phyloP scores from a whole-genome alignment of 202 grass and related monocot genomes.

The Elaeis oleifera region DNA sequence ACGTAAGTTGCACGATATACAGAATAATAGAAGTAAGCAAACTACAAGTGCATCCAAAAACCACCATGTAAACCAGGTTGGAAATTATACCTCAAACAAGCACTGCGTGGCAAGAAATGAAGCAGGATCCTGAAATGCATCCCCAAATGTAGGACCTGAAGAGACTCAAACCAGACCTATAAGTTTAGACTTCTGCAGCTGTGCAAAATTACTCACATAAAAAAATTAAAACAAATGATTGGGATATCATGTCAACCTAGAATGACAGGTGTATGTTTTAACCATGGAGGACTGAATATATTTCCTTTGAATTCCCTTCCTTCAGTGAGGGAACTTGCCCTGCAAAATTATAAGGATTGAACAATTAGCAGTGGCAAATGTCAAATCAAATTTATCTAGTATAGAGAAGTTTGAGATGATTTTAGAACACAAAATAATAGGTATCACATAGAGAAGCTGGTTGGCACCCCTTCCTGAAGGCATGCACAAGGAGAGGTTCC shows the following conservation, averaged over 20 bases:
- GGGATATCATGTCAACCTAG: conserved; percentile 36
- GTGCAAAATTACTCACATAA: too few relatives aligned
- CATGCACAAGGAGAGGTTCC: too few relatives aligned
- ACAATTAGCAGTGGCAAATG: too few relatives aligned
- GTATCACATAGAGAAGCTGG: too few relatives aligned
- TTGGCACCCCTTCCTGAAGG: too few relatives aligned
- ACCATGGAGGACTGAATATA: conserved; percentile 91
- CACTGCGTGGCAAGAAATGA: conserved; percentile 72
- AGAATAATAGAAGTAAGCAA: too few relatives aligned
- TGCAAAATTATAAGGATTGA: conserved; percentile 22
- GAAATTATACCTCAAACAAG: conserved; percentile 63
- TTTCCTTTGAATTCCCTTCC: conserved; percentile 96
- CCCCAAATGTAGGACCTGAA: conserved; percentile 77
- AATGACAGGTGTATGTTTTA: conserved; percentile 58
- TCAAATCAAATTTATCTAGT: too few relatives aligned
- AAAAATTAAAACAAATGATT: too few relatives aligned
- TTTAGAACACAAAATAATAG: too few relatives aligned
- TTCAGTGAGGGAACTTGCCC: conserved; percentile 79
- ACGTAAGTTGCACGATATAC: neutral
- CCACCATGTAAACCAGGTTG: neutral
- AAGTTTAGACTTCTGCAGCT: too few relatives aligned
- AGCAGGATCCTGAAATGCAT: conserved; percentile 92
- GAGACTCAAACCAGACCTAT: conserved; percentile 18
- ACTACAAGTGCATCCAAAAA: too few relatives aligned
- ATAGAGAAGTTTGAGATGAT: too few relatives aligned